Base-by-base conservation (phyloP, 2,329 filamentous ascomycete species). In the Phymatotrichopsis omnivora region DNA sequence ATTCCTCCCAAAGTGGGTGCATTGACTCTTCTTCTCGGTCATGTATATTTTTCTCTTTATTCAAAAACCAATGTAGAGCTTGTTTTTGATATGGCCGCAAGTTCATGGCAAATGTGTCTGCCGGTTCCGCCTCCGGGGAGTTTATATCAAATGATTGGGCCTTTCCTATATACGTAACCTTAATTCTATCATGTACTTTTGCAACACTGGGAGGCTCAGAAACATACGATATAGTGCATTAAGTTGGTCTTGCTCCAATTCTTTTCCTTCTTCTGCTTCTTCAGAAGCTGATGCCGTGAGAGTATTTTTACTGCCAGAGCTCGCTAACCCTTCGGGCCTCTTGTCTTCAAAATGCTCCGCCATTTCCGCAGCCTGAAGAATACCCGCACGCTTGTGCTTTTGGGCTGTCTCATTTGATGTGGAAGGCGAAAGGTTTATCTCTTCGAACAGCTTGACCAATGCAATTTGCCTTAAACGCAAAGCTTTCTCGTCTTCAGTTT, bases 1-100 rank as follows among this genome's bases (percentile, higher is more conserved):
- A 98, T 61, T 96, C 85, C 64, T 98, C 91, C 91, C 91, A 98
- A 0, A 98, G 64, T 0, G 91, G 91, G 63, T 98, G 87, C 85
- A 98, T 94, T 0, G 86, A 95, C 3, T 70, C 69, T 51, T 82
- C 73, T 53, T 93, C 78, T 7, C 56, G 46, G 8, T 47, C 27
- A 31, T 47, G 31, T 5, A 43, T 41, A 14, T 51, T 53, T 57
- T 78, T 89, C 62, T 98, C 91, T 62, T 96, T 96, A 4, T 79
- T 74, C 53, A 96, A 71, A 86, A 98, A 95, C 91, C 91, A 98
- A 60, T 95, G 72, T 5, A 98, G 66, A 1, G 91, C 86, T 63
- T 98, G 91, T 60, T 86, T 94, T 62, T 98, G 91, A 57, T 98
- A 98, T 40, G 85, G 85, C 3, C 91, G 78, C 22, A 98, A 69